Percentiles rank a stretch among this genome's conserved stretches.
Conservation (phyloP, 495 filamentous ascomycete genomes). For the Penicillium cosmopolitanum region DNA sequence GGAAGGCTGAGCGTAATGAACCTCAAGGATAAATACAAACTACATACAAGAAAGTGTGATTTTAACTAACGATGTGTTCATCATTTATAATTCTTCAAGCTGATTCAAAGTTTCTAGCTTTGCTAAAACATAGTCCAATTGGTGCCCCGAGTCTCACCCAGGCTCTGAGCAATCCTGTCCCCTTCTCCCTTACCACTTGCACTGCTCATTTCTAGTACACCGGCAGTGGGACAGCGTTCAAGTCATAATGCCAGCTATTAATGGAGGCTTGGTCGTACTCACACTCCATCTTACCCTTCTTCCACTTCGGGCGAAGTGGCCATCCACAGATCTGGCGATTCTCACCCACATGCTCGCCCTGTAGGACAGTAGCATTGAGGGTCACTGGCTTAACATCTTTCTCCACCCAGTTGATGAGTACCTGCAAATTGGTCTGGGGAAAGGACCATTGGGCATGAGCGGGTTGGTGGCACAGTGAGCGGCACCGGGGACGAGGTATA, state of each 20-base stretch:
- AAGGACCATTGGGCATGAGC: constrained; percentile 46
- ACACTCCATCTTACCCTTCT: constrained; percentile 34
- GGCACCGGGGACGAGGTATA: constrained; percentile 57
- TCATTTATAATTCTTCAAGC: too few relatives aligned
- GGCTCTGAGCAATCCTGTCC: too few relatives aligned
- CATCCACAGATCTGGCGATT: constrained; percentile 48
- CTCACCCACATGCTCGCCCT: constrained; percentile 36
- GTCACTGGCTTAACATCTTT: constrained; percentile 42
- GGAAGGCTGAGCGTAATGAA: too few relatives aligned
- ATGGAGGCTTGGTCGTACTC: constrained; percentile 47
- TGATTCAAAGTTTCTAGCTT: too few relatives aligned
- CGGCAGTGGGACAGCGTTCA: constrained; percentile 29
- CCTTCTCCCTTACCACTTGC: neutral
- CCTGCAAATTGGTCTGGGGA: constrained; percentile 44
- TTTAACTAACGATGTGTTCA: too few relatives aligned
- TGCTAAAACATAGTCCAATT: too few relatives aligned
- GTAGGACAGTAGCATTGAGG: constrained; percentile 39
- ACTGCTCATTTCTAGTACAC: constrained; percentile 23
- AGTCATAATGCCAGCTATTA: constrained; percentile 43
- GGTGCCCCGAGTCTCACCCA: too few relatives aligned
- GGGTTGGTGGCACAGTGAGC: constrained; percentile 49
- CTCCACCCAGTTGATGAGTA: constrained; percentile 56
- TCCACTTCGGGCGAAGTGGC: constrained; percentile 51
- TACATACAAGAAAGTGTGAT: too few relatives aligned
- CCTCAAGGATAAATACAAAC: too few relatives aligned